phyloP scores from a whole-genome alignment of 305 asterid species.

The Lippia alba region DNA sequence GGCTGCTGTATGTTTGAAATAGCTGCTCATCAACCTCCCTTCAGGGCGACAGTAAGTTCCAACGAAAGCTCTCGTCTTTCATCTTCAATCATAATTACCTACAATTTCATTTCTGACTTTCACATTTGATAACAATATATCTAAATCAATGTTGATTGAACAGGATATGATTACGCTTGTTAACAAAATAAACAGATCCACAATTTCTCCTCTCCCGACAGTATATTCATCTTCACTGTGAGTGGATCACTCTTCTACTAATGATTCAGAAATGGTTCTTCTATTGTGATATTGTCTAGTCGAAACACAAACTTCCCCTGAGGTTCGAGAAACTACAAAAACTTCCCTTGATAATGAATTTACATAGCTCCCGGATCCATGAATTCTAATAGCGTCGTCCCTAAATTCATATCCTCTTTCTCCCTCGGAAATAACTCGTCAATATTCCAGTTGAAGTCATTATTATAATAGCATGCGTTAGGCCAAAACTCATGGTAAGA shows the following conservation, averaged over 20 bases:
- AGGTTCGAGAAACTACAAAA: too few species aligned
- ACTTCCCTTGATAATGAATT: too few species aligned
- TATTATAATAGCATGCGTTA: too few species aligned
- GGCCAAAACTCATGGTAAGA: too few species aligned
- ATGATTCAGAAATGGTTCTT: not conserved
- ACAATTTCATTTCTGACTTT: not conserved
- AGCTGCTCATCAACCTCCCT: conserved; percentile 82
- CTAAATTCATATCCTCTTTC: too few species aligned
- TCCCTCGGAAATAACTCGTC: too few species aligned
- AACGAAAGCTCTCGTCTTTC: not conserved
- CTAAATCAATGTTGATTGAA: conserved; percentile 36
- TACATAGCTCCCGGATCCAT: too few species aligned
- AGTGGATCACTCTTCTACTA: conserved; percentile 36
- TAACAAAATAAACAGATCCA: conserved; percentile 73
- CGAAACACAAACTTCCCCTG: too few species aligned
- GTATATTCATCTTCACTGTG: conserved; percentile 76
- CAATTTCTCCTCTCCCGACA: conserved; percentile 81
- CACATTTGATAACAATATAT: not conserved
- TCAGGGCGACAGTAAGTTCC: conserved; percentile 77
- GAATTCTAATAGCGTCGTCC: too few species aligned
- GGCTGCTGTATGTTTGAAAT: conserved; percentile 91
- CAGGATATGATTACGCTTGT: conserved; percentile 86
- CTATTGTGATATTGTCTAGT: too few species aligned
- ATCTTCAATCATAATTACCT: not conserved
- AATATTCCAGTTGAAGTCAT: too few species aligned